Evolutionary conservation across 2,329 filamentous ascomycete species (phyloP).

Genomic region (Fusarium sp.): DNA sequence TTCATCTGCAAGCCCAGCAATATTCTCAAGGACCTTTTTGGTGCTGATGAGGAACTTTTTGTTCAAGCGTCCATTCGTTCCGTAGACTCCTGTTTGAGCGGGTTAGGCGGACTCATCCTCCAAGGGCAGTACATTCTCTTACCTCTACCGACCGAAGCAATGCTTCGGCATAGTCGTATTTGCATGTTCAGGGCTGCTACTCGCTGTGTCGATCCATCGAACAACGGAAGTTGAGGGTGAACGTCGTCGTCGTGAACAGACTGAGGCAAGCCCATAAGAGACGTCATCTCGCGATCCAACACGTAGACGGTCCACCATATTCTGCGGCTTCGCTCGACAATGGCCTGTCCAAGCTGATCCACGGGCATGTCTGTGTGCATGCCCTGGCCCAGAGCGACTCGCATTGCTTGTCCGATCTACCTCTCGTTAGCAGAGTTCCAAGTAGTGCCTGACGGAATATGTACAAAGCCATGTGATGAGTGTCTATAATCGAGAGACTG

Average conservation of each 20-base stretch:
- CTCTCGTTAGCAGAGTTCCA: constrained; percentile 1
- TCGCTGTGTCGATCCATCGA: constrained; percentile 41
- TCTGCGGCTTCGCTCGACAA: constrained; percentile 57
- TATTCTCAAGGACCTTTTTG: constrained; percentile 43
- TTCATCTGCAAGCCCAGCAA: constrained; percentile 46
- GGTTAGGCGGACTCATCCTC: background rate
- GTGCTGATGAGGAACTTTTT: constrained; percentile 47
- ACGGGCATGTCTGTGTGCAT: constrained; percentile 62
- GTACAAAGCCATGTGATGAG: constrained; percentile 57
- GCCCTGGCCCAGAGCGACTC: constrained; percentile 58
- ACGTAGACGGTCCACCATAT: constrained; percentile 65
- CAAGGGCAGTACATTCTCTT: fast-evolving
- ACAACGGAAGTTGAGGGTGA: constrained; percentile 50
- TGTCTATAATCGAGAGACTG: constrained; percentile 60
- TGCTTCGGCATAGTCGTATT: constrained; percentile 44
- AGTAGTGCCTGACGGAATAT: background rate
- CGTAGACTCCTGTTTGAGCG: constrained; percentile 41
- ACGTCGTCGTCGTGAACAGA: constrained; percentile 62
- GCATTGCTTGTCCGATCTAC: constrained; percentile 61
- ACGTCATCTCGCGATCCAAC: constrained; percentile 62
- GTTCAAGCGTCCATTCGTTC: constrained; percentile 43
- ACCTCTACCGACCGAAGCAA: constrained; percentile 48
- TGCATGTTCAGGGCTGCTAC: constrained; percentile 47
- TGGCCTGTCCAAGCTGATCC: constrained; percentile 50
- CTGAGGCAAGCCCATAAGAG: constrained; percentile 61